Percentiles rank a stretch among this genome's conserved stretches.
These are phyloP conservation scores for Candida palmyrensis DNA, from an alignment of 805 yeast genomes.

Conservation along the genomic window DNA sequence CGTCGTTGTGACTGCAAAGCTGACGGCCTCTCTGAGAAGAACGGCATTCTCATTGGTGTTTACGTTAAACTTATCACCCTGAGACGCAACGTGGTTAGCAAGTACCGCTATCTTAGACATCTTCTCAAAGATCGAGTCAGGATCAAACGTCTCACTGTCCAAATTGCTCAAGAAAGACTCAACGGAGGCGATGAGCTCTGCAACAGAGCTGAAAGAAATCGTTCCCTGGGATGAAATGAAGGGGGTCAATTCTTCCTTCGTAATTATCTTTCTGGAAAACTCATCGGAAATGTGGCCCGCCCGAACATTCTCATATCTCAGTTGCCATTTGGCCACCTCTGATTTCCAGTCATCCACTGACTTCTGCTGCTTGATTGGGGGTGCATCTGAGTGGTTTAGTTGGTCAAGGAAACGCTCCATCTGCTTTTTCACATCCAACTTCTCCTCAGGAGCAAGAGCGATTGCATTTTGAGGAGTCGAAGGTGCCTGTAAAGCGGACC, in stretches of 20 bases:
- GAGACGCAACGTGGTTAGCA: constrained; percentile 38
- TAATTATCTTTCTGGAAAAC: constrained; percentile 13
- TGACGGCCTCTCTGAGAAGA: constrained; percentile 58
- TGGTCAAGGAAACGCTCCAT: constrained; percentile 19
- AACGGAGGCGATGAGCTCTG: constrained; percentile 44
- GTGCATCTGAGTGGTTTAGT: constrained; percentile 20
- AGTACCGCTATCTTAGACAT: constrained; percentile 45
- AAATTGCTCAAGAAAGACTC: constrained; percentile 39
- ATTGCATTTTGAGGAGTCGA: too few relatives aligned
- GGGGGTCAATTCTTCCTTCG: constrained; percentile 20
- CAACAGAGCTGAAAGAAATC: constrained; percentile 40
- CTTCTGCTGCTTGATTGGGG: constrained; percentile 8
- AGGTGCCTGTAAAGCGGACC: neutral
- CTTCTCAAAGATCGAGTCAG: constrained; percentile 44
- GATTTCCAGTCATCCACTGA: constrained; percentile 12
- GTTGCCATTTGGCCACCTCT: constrained; percentile 45
- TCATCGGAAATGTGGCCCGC: constrained; percentile 20
- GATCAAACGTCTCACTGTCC: constrained; percentile 18
- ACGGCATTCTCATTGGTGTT: constrained; percentile 36
- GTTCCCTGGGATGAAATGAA: constrained; percentile 38
- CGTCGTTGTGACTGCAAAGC: constrained; percentile 71
- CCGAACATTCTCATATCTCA: constrained; percentile 45
- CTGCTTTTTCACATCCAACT: constrained; percentile 2
- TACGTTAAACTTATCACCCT: constrained; percentile 19
- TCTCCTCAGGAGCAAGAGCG: neutral